These are phyloP conservation scores for Jatropha multifida DNA, from an alignment of 441 rosid genomes.

Conservation along the genomic window DNA sequence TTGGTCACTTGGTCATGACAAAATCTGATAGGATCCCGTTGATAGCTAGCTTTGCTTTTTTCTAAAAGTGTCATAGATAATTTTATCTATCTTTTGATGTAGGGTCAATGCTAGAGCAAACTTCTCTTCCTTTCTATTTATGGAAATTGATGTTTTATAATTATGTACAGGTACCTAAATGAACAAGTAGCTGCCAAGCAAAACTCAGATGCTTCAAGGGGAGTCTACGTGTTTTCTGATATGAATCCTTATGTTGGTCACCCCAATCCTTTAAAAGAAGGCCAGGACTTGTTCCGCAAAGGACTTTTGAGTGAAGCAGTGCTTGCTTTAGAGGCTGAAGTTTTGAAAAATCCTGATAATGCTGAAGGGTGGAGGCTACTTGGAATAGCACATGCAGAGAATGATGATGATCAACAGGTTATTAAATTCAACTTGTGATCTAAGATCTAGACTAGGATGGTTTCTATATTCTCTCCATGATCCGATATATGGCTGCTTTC, in stretches of 20 bases:
- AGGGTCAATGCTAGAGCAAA: neutral
- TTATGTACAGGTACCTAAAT: constrained; percentile 54
- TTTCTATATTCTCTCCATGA: neutral
- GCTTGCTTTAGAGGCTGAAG: constrained; percentile 99
- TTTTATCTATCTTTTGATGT: neutral
- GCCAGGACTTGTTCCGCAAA: constrained; percentile 89
- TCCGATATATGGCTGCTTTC: neutral
- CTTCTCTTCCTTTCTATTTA: neutral
- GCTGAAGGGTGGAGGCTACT: constrained; percentile 99
- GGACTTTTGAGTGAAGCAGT: constrained; percentile 99
- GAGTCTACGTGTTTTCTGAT: constrained; percentile 94
- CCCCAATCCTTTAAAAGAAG: constrained; percentile 93
- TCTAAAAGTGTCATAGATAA: neutral
- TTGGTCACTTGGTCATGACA: neutral
- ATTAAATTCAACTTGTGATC: constrained; percentile 18
- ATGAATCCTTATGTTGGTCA: constrained; percentile 99
- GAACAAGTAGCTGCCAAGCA: constrained; percentile 70
- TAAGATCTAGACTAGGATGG: neutral
- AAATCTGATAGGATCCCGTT: neutral
- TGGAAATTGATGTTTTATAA: constrained; percentile 1
- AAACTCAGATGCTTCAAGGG: constrained; percentile 68
- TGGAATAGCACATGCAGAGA: constrained; percentile 98
- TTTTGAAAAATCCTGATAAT: constrained; percentile 91
- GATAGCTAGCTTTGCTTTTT: neutral
- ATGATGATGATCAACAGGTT: constrained; percentile 99